phyloP scores from a whole-genome alignment of 2,329 filamentous ascomycete species.

The Penicillium sp. region DNA sequence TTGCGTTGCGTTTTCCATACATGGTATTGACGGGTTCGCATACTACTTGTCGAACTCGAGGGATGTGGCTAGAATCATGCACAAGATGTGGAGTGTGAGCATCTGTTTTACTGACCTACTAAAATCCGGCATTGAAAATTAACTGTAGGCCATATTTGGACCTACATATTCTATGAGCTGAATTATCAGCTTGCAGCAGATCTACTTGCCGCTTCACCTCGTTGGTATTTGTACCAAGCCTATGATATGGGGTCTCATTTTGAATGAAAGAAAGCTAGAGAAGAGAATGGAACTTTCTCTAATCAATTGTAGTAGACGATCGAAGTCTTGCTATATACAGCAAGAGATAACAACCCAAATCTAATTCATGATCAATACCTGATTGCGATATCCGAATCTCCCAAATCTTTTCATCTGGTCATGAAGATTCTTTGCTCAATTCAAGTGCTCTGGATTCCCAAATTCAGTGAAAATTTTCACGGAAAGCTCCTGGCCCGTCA shows the following conservation, averaged over 20 bases:
- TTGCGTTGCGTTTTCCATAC: constrained; percentile 64
- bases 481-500: not conserved
- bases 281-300: not conserved
- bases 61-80: constrained; percentile 62
- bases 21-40: constrained; percentile 64
- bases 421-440: not conserved
- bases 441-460: not conserved
- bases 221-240: constrained; percentile 61
- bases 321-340: not conserved
- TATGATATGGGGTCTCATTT: not conserved
- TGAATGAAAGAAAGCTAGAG: not conserved
- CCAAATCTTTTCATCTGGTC: not conserved
- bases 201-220: constrained; percentile 64
- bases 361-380: not conserved
- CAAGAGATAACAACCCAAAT: not conserved
- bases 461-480: not conserved
- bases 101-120: not conserved
- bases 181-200: constrained; percentile 62
- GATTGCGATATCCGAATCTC: not conserved
- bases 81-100: constrained; percentile 64
- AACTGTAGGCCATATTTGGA: constrained; percentile 16
- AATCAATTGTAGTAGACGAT: not conserved
- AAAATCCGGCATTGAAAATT: constrained; percentile 34
- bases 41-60: constrained; percentile 62
- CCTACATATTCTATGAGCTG: constrained; percentile 22